Base-by-base conservation (phyloP, 371 early-diverging fungal genomes). In the Actinomortierella wolfii region DNA sequence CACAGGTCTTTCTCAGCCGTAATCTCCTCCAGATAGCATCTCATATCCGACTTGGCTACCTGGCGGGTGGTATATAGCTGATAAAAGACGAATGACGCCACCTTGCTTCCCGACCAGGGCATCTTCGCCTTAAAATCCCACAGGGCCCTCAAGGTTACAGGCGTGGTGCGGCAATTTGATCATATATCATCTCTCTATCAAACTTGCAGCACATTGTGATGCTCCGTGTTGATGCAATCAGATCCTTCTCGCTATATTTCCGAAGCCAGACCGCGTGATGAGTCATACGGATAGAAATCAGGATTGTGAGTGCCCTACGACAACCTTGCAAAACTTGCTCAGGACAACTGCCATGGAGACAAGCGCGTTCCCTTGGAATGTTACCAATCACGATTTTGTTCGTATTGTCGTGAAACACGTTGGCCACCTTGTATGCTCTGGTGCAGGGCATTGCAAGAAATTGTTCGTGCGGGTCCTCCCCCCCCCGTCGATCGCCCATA, bases 71-170 rank as follows among this genome's bases (percentile, higher is more conserved):
- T 55, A 45, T n/a, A 20, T 25, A 55, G 34, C 55, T 45, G 55
- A 29, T 44, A 11, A 29, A 55, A 46, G 28, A 55, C 46, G n/a
- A 55, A 54, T 42, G 54, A 41, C 25, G 54, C 54, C 7, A 54
- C 24, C 43, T 54, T 54, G 15, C 14, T 9, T 2, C 54, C 54
- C 25, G 54, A 42, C 54, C 54, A 54, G 11, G 18, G 17, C 28
- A 40, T 40, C 23, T 18, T 42, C 24, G 15, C 24, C n/a, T 51
- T 51, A 34, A 51, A 51, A 25, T 24, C 51, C 54, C 41, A 54
- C 24, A 54, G 54, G 43, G 43, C 43, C 15, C 24, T 43, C 54
- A 54, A 54, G 5, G 54, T 54, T 25, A 54, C 54, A 43, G 54
- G 54, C 54, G 43, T 1, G 54, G 54, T 54, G 42, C 15, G 9